These are phyloP conservation scores for Elongisporangium anandrum DNA, from an alignment of 352 stramenopile species.

Conservation along the genomic window DNA sequence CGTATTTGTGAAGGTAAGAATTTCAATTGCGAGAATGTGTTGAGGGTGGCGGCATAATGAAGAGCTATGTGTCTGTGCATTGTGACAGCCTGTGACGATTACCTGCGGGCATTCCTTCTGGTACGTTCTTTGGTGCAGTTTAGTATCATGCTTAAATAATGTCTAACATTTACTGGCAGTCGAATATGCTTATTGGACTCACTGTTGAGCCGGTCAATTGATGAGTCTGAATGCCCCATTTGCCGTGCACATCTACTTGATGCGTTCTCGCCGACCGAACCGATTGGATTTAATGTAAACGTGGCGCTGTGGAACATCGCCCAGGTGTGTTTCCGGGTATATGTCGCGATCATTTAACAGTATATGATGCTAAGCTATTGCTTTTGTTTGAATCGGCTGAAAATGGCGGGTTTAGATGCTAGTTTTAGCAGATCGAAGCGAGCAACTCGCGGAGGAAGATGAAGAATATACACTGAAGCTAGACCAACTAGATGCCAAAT, in stretches of 20 bases:
- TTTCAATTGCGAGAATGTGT: background rate
- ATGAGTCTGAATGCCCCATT: constrained; percentile 44
- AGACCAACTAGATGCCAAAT: constrained; percentile 48
- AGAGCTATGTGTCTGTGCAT: background rate
- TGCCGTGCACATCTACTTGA: constrained; percentile 38
- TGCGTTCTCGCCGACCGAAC: constrained; percentile 15
- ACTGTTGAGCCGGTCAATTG: constrained; percentile 32
- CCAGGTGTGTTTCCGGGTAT: constrained; percentile 43
- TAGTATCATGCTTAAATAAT: too few relatives aligned
- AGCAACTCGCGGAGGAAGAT: constrained; percentile 31
- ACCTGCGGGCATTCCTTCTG: constrained; percentile 54
- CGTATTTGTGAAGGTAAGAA: constrained; percentile 38
- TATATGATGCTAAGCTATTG: background rate
- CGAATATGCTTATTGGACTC: constrained; percentile 51
- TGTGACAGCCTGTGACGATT: constrained; percentile 31
- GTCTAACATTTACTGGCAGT: too few relatives aligned
- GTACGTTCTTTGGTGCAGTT: constrained; percentile 12
- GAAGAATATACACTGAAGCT: constrained; percentile 40
- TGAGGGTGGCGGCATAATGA: background rate
- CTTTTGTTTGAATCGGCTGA: constrained; percentile 24
- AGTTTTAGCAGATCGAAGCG: constrained; percentile 9
- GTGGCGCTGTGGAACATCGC: constrained; percentile 71
- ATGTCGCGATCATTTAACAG: background rate
- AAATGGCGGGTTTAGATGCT: constrained; percentile 18
- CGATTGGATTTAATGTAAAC: constrained; percentile 46